A percentile compares a stretch with the other conserved stretches of the same genome.
Conservation (phyloP, 2,329 filamentous ascomycete genomes). For the Microascus cirrosus region DNA sequence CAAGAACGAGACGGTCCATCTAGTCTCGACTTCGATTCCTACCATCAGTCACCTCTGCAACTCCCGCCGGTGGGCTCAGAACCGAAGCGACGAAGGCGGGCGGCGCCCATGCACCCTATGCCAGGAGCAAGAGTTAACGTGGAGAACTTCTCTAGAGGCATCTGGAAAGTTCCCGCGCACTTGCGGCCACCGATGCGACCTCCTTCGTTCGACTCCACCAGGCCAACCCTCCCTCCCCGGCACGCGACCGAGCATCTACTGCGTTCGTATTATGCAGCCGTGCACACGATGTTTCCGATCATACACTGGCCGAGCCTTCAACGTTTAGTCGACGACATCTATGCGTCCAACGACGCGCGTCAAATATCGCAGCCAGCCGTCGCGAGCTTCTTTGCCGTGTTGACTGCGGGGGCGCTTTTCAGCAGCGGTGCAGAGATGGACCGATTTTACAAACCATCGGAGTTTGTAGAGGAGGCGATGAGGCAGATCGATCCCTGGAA, state of each 20-base stretch:
- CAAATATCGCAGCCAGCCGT: slow-evolving; percentile 53
- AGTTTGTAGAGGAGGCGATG: slow-evolving; percentile 62
- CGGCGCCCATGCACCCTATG: slow-evolving; percentile 55
- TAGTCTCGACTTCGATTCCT: slow-evolving; percentile 34
- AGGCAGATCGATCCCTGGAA: slow-evolving; percentile 70
- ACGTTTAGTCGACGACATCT: slow-evolving; percentile 64
- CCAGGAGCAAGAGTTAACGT: slow-evolving; percentile 62
- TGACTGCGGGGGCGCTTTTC: slow-evolving; percentile 75
- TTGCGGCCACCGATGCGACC: slow-evolving; percentile 45
- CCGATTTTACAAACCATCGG: slow-evolving; percentile 39
- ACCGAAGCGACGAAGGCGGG: slow-evolving; percentile 51
- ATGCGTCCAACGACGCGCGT: slow-evolving; percentile 52
- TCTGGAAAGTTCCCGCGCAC: slow-evolving; percentile 67
- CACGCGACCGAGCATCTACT: slow-evolving; percentile 61
- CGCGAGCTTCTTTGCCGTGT: slow-evolving; percentile 69
- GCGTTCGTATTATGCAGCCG: slow-evolving; percentile 61
- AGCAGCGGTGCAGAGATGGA: slow-evolving; percentile 43
- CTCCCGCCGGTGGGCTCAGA: slow-evolving; percentile 57
- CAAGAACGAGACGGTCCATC: slow-evolving; percentile 36
- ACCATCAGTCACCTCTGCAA: slow-evolving; percentile 38
- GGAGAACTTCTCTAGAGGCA: slow-evolving; percentile 60
- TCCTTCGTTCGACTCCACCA: slow-evolving; percentile 35
- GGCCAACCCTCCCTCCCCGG: slow-evolving; percentile 60
- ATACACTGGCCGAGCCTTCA: slow-evolving; percentile 82
- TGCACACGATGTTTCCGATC: slow-evolving; percentile 74